Base-by-base conservation (phyloP, 139 green algal species). In the Auxenochlorella protothecoides region DNA sequence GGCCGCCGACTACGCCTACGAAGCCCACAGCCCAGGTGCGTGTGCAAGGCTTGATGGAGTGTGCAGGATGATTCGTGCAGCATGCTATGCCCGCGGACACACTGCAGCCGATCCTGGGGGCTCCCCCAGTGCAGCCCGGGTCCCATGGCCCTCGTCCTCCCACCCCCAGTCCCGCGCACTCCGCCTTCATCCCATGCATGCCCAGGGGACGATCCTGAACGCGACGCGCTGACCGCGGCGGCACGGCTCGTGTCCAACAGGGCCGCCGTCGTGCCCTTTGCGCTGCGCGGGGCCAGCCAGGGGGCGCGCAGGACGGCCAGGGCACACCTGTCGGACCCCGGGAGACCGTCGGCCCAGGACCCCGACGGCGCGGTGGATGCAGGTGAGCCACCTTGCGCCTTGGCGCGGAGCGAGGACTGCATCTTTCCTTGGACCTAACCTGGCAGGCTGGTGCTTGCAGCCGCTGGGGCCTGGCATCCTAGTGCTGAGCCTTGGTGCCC, bases 271-370 rank as follows among this genome's bases (percentile, higher is more conserved):
- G 81, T 84, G 8, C 78, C 69, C 3, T 98, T 98, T 81, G 85
- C 89, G 16, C 76, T 93, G 68, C 76, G 91, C 4, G 93, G 88
- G 2, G 78, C 79, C 4, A 87, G 85, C 15, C 65, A 83, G 81
- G 76, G 77, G 3, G 92, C 89, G 14, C 71, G 80, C 2, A 82
- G 82, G 2, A 87, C 88, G 6, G 91, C 96, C 15, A 80, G 63
- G 12, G 92, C 92, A 3, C 86, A 82, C 0, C 83, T 97, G 53
- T 72, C 84, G 5, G 91, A 97, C 71, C 92, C 92, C 7, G 85
- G 80, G 10, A 91, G 86, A 14, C 67, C 86, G 0, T 77, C 92
- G 0, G 77, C 61, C 44, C 69, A 79, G 66, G 63, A 80, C 44
- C 57, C 80, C 63, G 53, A 79, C 56, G 11, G 74, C 14, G 76